phyloP scores from a whole-genome alignment of 768 basidiomycete genomes.

The Suillus decipiens region DNA sequence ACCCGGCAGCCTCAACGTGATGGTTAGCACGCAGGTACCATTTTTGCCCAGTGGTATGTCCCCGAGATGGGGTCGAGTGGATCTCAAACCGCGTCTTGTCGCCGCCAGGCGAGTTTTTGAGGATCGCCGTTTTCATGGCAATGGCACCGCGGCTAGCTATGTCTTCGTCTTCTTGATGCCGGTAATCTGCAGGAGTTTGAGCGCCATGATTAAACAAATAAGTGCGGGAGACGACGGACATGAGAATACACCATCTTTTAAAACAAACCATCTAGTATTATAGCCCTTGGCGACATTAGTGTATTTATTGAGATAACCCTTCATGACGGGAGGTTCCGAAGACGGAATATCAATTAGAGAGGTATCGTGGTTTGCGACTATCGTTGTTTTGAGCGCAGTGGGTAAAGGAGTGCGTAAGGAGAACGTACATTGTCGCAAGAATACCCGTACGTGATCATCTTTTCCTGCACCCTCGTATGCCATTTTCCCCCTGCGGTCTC shows the following conservation, averaged over 20 bases:
- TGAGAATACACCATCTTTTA: slow-evolving; percentile 82
- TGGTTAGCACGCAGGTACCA: slow-evolving; percentile 88
- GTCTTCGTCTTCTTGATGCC: slow-evolving; percentile 87
- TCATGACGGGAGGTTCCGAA: slow-evolving; percentile 60
- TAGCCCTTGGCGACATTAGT: slow-evolving; percentile 91
- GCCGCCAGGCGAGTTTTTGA: slow-evolving; percentile 50
- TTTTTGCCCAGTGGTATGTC: slow-evolving; percentile 54
- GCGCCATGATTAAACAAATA: slow-evolving; percentile 4
- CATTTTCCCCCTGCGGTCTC: slow-evolving; percentile 73
- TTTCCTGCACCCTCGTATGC: slow-evolving; percentile 69
- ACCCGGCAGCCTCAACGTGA: slow-evolving; percentile 85
- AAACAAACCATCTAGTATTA: slow-evolving; percentile 88
- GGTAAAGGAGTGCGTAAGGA: not conserved
- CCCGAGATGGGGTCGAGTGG: slow-evolving; percentile 56
- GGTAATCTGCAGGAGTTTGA: slow-evolving; percentile 54
- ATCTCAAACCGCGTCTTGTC: slow-evolving; percentile 85
- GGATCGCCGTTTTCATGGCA: slow-evolving; percentile 75
- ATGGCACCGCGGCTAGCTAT: slow-evolving; percentile 86
- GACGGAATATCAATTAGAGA: slow-evolving; percentile 56
- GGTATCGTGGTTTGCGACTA: slow-evolving; percentile 82
- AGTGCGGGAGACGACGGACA: slow-evolving; percentile 49
- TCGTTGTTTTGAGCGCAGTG: slow-evolving; percentile 6
- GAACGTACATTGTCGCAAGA: slow-evolving; percentile 78
- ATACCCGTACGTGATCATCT: slow-evolving; percentile 80
- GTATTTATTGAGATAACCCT: slow-evolving; percentile 88